Conservation (phyloP, 441 rosid genomes). For the Syzygium malaccense region DNA sequence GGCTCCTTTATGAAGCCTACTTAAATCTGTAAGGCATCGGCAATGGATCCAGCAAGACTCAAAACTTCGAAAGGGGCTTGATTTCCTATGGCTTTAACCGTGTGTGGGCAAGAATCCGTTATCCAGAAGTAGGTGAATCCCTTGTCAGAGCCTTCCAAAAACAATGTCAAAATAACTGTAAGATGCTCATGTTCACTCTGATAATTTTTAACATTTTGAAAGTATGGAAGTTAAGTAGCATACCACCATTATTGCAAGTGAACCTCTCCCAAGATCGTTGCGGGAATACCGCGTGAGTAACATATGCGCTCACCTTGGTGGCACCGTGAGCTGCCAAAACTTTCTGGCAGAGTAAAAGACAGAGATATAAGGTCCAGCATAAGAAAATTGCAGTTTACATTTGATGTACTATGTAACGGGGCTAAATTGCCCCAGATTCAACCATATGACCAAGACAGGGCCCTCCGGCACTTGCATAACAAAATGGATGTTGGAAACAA, state of each 20-base stretch:
- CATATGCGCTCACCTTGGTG: conserved; percentile 89
- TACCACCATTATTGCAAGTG: conserved; percentile 50
- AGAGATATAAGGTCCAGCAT: neutral
- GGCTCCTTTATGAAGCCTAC: neutral
- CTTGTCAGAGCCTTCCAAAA: conserved; percentile 30
- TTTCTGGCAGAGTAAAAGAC: conserved; percentile 44
- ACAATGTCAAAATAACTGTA: neutral
- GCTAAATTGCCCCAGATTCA: neutral
- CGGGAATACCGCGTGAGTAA: conserved; percentile 96
- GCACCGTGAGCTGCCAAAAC: conserved; percentile 88
- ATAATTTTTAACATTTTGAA: neutral
- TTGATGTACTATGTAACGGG: neutral
- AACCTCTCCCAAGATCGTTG: conserved; percentile 89
- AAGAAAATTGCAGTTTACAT: neutral
- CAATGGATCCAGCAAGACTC: conserved; percentile 89
- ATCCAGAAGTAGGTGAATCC: conserved; percentile 91
- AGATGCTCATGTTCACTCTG: neutral
- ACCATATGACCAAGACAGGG: neutral
- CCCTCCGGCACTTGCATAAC: neutral
- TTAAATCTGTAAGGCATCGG: conserved; percentile 82
- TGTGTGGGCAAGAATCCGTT: conserved; percentile 86
- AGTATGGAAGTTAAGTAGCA: neutral
- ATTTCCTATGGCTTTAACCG: conserved; percentile 69
- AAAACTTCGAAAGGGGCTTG: conserved; percentile 80
- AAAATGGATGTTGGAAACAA: neutral